Evolutionary conservation across 768 basidiomycete genomes (phyloP), one percentile per base, ranked within the genome.

Genomic region (Lactifluus echinatus): DNA sequence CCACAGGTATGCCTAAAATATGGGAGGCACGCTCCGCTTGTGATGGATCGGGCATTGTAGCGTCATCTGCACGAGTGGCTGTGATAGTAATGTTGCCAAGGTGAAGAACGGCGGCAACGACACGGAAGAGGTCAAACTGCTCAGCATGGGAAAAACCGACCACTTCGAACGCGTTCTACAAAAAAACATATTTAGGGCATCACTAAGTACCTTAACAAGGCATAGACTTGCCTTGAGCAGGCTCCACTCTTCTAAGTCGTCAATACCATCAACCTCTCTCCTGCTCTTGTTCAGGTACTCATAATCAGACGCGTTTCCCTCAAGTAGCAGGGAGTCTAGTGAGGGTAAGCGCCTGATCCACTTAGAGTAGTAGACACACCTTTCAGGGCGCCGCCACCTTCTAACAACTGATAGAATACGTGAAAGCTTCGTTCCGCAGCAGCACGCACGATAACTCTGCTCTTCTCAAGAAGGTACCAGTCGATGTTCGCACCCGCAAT

Each of bases 391-490:
- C 82, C 79, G 15, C 79, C 82, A n/a, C 89, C 88, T 29, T 84
- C 83, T 66, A 99, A 75, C 28, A 98, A 66, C 72, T 97, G 93
- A 70, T 98, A 99, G 71, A 99, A 98, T 2, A 98, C 90, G 69
- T 98, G 96, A 67, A 98, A 99, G 67, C 82, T 88, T 33, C 96
- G 78, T 72, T 99, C 96, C 0, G 88, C 89, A 57, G 87, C 84
- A 60, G 83, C 90, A 52, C 96, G 76, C 39, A 83, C 82, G 8
- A 95, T 91, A 2, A 99, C 95, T 61, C 96, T 75, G 66, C 92
- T 94, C 77, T 99, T 99, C 76, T 99, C 96, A 55, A 99, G 74
- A 29, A 99, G 76, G 69, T 99, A 99, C 96, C 96, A 98, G 69
- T 99, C 94, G 58, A 98, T 93, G 67, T 93, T 97, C 24, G 96